These are phyloP conservation scores for Talaromyces stipitatus DNA, from an alignment of 495 filamentous ascomycete genomes.

Conservation along the genomic window DNA sequence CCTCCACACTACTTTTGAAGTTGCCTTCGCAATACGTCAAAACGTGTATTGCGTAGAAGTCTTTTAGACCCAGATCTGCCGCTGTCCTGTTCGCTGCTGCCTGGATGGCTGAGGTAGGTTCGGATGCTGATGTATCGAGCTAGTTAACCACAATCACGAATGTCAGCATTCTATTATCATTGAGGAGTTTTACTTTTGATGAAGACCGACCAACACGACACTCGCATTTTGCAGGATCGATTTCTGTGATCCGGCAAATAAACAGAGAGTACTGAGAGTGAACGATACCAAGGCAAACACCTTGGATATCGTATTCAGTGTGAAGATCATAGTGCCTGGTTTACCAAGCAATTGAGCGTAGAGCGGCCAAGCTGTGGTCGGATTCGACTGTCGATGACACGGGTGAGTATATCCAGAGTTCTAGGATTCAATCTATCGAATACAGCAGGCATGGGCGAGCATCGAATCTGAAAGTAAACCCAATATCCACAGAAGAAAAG, in stretches of 20 bases:
- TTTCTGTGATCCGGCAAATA: constrained; percentile 60
- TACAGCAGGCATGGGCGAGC: neutral
- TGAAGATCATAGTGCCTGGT: constrained; percentile 2
- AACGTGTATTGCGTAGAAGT: constrained; percentile 69
- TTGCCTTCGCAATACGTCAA: constrained; percentile 63
- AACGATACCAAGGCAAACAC: constrained; percentile 48
- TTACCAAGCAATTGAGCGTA: neutral
- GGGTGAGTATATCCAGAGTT: neutral
- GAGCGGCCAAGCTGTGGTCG: neutral
- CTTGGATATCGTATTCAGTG: constrained; percentile 5
- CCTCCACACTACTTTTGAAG: constrained; percentile 34
- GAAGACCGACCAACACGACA: constrained; percentile 52
- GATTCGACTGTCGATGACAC: neutral
- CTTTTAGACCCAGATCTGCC: constrained; percentile 32
- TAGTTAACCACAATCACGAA: constrained; percentile 12
- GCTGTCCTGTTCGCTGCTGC: constrained; percentile 14
- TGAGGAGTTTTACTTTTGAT: neutral
- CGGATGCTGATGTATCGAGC: constrained; percentile 61
- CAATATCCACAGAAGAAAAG: neutral
- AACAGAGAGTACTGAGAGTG: constrained; percentile 58
- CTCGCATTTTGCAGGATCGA: constrained; percentile 56
- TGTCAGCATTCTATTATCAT: constrained; percentile 4
- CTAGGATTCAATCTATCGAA: neutral
- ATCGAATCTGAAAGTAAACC: neutral
- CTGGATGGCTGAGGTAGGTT: constrained; percentile 19